These are phyloP conservation scores for Alternaria metachromatica DNA, from an alignment of 2,329 filamentous ascomycete genomes.

Conservation along the genomic window DNA sequence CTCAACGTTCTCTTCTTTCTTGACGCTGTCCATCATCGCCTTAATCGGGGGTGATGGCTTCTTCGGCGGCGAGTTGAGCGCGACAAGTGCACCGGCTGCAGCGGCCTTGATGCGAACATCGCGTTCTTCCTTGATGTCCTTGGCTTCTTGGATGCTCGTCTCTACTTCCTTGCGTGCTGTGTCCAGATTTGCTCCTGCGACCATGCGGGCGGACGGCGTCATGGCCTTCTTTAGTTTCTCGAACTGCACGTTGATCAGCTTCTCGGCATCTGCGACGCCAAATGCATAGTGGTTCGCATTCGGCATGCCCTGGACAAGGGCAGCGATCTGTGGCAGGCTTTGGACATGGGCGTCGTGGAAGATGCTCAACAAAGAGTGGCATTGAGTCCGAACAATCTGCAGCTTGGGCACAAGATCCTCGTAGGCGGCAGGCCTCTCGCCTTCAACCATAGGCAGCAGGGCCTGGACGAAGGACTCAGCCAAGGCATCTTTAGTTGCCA, in stretches of 20 bases:
- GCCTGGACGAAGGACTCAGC: constrained; percentile 67
- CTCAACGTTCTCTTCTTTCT: constrained; percentile 88
- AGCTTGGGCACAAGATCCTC: constrained; percentile 89
- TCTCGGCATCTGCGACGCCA: constrained; percentile 85
- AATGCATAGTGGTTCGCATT: constrained; percentile 94
- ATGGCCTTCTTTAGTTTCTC: constrained; percentile 88
- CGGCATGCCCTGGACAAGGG: constrained; percentile 90
- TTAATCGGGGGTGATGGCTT: constrained; percentile 94
- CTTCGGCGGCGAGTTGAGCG: constrained; percentile 87
- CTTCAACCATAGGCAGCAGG: constrained; percentile 79
- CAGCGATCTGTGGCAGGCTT: constrained; percentile 81
- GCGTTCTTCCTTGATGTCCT: constrained; percentile 76
- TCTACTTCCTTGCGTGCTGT: constrained; percentile 77
- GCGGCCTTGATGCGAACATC: constrained; percentile 87
- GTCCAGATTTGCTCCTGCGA: constrained; percentile 77
- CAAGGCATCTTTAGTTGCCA: constrained; percentile 54
- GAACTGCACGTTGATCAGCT: constrained; percentile 83
- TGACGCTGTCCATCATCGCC: constrained; percentile 97
- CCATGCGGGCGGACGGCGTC: constrained; percentile 84
- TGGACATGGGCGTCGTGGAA: constrained; percentile 72
- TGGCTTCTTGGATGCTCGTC: constrained; percentile 79
- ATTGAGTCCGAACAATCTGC: constrained; percentile 88
- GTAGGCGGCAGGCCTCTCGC: constrained; percentile 81
- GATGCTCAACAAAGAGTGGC: constrained; percentile 84
- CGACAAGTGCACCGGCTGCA: constrained; percentile 84